A percentile compares a stretch with the other conserved stretches of the same genome.
Conservation (phyloP, 2,329 filamentous ascomycete species). For the Chrysoporthe deuterocubensis region DNA sequence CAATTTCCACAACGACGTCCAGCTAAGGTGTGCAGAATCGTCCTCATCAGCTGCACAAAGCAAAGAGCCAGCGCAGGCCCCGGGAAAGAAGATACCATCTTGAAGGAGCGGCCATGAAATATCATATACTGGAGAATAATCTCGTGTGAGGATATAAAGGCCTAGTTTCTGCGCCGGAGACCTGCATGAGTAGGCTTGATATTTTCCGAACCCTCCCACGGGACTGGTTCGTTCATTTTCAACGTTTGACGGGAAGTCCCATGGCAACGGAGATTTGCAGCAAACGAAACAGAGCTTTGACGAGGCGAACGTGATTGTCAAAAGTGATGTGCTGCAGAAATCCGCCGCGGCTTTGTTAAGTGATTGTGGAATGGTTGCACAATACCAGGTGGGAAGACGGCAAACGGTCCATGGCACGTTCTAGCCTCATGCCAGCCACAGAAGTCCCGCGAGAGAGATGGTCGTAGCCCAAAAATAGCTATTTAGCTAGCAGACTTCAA, state of each 20-base stretch:
- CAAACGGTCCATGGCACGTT: background rate
- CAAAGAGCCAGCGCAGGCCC: conserved; percentile 13
- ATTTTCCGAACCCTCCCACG: background rate
- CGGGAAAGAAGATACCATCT: conserved; percentile 10
- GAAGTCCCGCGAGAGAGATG: background rate
- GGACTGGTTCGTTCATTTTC: conserved; percentile 8
- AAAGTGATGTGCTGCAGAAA: conserved; percentile 8
- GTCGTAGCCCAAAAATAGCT: background rate
- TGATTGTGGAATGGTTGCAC: conserved; percentile 17
- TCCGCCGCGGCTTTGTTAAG: background rate
- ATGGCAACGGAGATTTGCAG: background rate
- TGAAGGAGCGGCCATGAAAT: background rate
- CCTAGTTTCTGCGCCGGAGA: background rate
- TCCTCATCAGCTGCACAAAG: conserved; percentile 11
- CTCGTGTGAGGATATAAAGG: background rate
- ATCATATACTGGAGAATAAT: background rate
- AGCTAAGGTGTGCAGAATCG: conserved; percentile 4
- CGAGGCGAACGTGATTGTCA: background rate
- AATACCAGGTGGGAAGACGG: conserved; percentile 8
- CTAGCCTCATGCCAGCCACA: background rate
- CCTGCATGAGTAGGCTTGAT: background rate
- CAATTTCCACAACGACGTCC: background rate
- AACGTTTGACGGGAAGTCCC: background rate
- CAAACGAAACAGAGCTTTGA: conserved; percentile 14
- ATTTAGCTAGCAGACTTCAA: background rate